Percentiles rank a stretch among this genome's conserved stretches.
Evolutionary conservation across 257 asterid genomes (phyloP).

Genomic region (Salvia hispanica): DNA sequence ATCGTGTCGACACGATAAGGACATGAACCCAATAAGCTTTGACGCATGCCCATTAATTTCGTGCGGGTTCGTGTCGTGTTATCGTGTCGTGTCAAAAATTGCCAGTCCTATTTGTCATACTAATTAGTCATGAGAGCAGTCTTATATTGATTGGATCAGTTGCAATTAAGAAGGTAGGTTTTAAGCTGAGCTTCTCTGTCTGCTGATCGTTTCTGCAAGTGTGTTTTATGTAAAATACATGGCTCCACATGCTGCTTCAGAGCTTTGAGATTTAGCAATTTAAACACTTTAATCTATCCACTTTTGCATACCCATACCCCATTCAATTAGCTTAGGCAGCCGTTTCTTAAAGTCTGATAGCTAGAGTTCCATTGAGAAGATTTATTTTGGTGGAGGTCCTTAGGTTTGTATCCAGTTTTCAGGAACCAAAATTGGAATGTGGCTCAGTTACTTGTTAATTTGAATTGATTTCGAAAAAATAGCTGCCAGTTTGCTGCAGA

Average conservation of each 20-base stretch:
- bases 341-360: background rate
- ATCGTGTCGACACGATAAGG: too few relatives aligned
- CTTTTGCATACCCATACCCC: background rate
- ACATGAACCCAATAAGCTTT: too few relatives aligned
- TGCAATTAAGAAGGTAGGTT: background rate
- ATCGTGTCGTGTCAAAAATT: too few relatives aligned
- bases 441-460: background rate
- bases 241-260: background rate
- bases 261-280: background rate
- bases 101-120: background rate
- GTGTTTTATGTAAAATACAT: constrained; percentile 1
- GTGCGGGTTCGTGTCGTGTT: too few relatives aligned
- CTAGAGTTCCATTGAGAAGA: background rate
- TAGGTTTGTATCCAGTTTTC: background rate
- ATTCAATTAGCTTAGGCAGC: background rate
- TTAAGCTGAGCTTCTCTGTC: constrained; percentile 10
- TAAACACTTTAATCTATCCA: constrained; percentile 1
- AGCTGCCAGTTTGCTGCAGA: background rate
- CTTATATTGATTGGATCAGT: background rate
- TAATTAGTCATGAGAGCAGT: background rate
- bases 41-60: too few relatives aligned
- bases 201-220: constrained; percentile 14
- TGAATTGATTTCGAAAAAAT: background rate
- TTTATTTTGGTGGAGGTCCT: background rate
- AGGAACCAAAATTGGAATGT: constrained; percentile 4